phyloP scores from a whole-genome alignment of 2,329 filamentous ascomycete species.

The Myriosclerotinia scirpicola region DNA sequence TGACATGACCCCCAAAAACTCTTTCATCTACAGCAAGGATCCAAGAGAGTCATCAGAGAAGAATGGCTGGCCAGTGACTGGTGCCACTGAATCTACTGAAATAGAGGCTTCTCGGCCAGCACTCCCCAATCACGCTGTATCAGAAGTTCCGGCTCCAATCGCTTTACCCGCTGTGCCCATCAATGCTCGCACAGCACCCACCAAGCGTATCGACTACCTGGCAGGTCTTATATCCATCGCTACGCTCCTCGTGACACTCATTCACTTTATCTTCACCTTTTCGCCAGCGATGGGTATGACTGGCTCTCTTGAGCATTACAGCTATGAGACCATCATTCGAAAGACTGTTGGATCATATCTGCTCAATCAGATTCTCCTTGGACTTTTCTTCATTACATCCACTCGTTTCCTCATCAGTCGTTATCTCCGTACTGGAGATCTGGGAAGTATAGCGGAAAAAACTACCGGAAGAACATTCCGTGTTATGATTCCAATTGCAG shows the following conservation, averaged over 20 bases:
- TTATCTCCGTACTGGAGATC: slow-evolving; percentile 47
- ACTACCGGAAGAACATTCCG: slow-evolving; percentile 47
- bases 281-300: slow-evolving; percentile 44
- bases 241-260: slow-evolving; percentile 47
- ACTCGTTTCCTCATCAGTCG: slow-evolving; percentile 47
- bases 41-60: background rate
- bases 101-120: background rate
- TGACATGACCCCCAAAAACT: background rate
- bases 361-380: slow-evolving; percentile 49
- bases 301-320: slow-evolving; percentile 41
- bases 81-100: background rate
- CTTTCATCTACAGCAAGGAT: background rate
- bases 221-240: slow-evolving; percentile 48
- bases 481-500: slow-evolving; percentile 47
- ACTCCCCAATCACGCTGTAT: background rate
- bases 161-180: slow-evolving; percentile 5
- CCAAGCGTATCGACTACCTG: slow-evolving; percentile 47
- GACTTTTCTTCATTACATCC: slow-evolving; percentile 51
- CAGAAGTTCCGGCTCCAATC: slow-evolving; percentile 8
- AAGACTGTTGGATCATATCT: slow-evolving; percentile 47
- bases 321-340: slow-evolving; percentile 44
- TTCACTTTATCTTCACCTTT: slow-evolving; percentile 48
- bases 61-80: background rate
- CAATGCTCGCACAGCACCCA: slow-evolving; percentile 8
- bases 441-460: slow-evolving; percentile 47